A percentile compares a stretch with the other conserved stretches of the same genome.
phyloP scores from a whole-genome alignment of 371 early-diverging fungal genomes.

The Sporodiniella umbellata region DNA sequence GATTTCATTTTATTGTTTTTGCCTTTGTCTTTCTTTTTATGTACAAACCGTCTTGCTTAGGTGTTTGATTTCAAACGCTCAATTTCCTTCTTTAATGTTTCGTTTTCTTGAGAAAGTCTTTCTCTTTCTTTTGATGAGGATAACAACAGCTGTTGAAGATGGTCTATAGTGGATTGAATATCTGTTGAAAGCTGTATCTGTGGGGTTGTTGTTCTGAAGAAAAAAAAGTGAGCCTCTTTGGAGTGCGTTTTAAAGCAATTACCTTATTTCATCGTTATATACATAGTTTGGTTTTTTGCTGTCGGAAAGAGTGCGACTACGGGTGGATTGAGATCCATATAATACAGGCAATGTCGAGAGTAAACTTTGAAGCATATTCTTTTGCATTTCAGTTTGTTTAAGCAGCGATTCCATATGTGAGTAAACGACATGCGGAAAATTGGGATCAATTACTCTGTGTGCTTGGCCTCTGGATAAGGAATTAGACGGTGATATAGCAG shows the following conservation, averaged over 20 bases:
- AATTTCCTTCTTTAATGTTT: slow-evolving; percentile 17
- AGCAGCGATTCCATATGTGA: slow-evolving; percentile 23
- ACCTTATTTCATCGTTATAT: slow-evolving; percentile 11
- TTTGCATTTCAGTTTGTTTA: slow-evolving; percentile 24
- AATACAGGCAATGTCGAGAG: slow-evolving; percentile 9
- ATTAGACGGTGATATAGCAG: slow-evolving; percentile 23
- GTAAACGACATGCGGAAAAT: slow-evolving; percentile 15
- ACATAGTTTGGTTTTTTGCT: slow-evolving; percentile 10
- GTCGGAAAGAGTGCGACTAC: slow-evolving; percentile 19
- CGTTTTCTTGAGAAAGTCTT: slow-evolving; percentile 18
- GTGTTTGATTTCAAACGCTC: slow-evolving; percentile 13
- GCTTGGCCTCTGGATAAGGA: slow-evolving; percentile 37
- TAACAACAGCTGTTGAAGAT: slow-evolving; percentile 18
- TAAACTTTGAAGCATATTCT: slow-evolving; percentile 20
- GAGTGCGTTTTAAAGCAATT: too few relatives aligned
- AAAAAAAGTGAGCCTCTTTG: too few relatives aligned
- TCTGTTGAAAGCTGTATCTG: slow-evolving; percentile 11
- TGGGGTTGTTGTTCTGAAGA: slow-evolving; percentile 2
- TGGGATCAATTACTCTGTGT: slow-evolving; percentile 12
- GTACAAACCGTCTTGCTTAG: slow-evolving; percentile 2
- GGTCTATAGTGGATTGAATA: slow-evolving; percentile 18
- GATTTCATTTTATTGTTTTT: neutral
- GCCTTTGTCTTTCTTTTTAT: neutral
- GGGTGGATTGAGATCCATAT: neutral
- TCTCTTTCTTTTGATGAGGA: slow-evolving; percentile 21